Evolutionary conservation across 371 early-diverging fungal species (phyloP).

Genomic region (Ordospora colligata): DNA sequence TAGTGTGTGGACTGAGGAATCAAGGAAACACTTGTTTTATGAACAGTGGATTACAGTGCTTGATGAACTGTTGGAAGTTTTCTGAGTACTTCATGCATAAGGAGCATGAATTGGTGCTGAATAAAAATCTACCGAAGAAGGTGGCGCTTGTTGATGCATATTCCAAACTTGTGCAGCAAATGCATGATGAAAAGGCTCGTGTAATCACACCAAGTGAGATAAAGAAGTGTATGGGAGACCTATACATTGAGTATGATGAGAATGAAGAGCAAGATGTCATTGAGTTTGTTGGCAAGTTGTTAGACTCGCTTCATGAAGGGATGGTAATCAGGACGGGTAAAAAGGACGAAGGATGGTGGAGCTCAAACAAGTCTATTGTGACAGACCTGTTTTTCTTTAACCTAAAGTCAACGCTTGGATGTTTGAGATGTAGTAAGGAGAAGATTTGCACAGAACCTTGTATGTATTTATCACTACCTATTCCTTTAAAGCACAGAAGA

Average conservation of each 20-base stretch:
- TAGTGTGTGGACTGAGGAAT: slow-evolving; percentile 64
- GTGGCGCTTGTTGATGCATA: slow-evolving; percentile 69
- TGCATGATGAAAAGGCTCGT: slow-evolving; percentile 64
- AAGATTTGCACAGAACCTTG: slow-evolving; percentile 78
- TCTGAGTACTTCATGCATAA: slow-evolving; percentile 64
- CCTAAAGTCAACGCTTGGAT: slow-evolving; percentile 68
- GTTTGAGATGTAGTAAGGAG: slow-evolving; percentile 69
- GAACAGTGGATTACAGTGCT: slow-evolving; percentile 88
- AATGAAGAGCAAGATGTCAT: slow-evolving; percentile 69
- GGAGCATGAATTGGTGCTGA: slow-evolving; percentile 66
- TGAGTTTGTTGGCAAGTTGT: slow-evolving; percentile 67
- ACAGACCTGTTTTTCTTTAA: slow-evolving; percentile 76
- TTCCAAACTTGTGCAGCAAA: slow-evolving; percentile 64
- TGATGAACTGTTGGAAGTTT: slow-evolving; percentile 76
- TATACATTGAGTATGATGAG: slow-evolving; percentile 64
- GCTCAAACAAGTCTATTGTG: slow-evolving; percentile 71
- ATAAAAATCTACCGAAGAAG: slow-evolving; percentile 66
- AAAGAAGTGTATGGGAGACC: slow-evolving; percentile 55
- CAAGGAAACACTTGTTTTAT: slow-evolving; percentile 94
- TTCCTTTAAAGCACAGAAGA: slow-evolving; percentile 56
- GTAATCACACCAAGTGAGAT: slow-evolving; percentile 13
- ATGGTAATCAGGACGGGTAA: not conserved
- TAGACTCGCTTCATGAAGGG: slow-evolving; percentile 70
- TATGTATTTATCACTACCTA: slow-evolving; percentile 79
- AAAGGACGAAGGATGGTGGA: not conserved